A percentile compares a stretch with the other conserved stretches of the same genome.
These are phyloP conservation scores for Chrysanthemum seticuspe DNA, from an alignment of 129 eudicot genomes.

Conservation along the genomic window DNA sequence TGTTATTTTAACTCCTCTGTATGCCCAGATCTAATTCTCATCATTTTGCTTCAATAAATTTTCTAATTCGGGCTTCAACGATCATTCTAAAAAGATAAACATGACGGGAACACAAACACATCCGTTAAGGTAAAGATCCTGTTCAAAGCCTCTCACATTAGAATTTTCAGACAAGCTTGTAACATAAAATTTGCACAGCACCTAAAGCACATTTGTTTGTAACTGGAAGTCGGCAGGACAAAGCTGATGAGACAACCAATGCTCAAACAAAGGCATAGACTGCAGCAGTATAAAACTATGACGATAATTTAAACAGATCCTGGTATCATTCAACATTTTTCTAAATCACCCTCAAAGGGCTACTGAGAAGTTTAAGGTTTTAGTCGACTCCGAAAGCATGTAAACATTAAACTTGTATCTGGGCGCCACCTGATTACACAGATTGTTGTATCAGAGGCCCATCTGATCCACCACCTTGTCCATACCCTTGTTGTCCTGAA, in stretches of 20 bases:
- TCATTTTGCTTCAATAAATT: too few species aligned
- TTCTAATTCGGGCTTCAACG: too few species aligned
- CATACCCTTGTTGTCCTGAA: conserved; percentile 21
- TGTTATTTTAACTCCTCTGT: too few species aligned
- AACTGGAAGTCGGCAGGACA: neutral
- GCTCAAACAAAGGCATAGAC: conserved; percentile 18
- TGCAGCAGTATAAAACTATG: conserved; percentile 14
- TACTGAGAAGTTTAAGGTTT: conserved; percentile 18
- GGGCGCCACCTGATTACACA: conserved; percentile 30
- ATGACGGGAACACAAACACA: too few species aligned
- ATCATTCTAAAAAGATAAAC: too few species aligned
- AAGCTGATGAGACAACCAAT: conserved; percentile 13
- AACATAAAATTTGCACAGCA: neutral
- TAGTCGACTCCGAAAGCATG: conserved; percentile 29
- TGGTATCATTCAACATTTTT: conserved; percentile 28
- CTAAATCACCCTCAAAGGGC: conserved; percentile 25
- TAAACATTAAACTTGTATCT: conserved; percentile 24
- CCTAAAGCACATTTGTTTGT: neutral
- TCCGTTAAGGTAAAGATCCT: neutral
- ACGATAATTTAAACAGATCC: conserved; percentile 28
- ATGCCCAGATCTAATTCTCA: too few species aligned
- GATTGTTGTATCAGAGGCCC: conserved; percentile 37
- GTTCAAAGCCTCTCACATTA: neutral
- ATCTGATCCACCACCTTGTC: conserved; percentile 37
- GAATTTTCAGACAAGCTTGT: neutral